Evolutionary conservation across 1,284 basidiomycete genomes (phyloP).

Genomic region (Fistulinella cinereoalba): DNA sequence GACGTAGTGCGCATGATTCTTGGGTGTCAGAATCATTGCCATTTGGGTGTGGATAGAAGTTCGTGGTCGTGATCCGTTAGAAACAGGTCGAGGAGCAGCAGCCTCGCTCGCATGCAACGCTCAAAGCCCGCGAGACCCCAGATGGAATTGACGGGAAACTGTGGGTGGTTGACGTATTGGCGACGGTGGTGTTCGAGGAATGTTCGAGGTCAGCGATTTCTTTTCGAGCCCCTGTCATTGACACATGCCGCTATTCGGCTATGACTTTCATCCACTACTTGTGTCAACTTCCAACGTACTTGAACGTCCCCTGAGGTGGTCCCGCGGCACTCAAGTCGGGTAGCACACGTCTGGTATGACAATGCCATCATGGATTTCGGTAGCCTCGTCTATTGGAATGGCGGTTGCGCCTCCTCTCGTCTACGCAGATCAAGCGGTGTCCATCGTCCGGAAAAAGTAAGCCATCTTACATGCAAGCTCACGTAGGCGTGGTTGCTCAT

Average conservation of each 20-base stretch:
- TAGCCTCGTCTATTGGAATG: conserved; percentile 48
- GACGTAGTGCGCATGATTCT: conserved; percentile 10
- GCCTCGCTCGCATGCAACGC: conserved; percentile 9
- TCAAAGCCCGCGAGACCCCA: conserved; percentile 7
- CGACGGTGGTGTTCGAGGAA: background rate
- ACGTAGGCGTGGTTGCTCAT: conserved; percentile 18
- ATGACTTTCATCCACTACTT: background rate
- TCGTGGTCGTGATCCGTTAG: conserved; percentile 21
- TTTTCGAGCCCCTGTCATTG: too few species aligned
- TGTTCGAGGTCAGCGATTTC: background rate
- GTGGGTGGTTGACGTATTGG: background rate
- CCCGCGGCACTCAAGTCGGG: conserved; percentile 12
- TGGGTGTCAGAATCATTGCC: background rate
- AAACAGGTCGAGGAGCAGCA: background rate
- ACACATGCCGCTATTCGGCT: conserved; percentile 10
- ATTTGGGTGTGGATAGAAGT: conserved; percentile 18
- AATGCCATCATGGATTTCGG: conserved; percentile 41
- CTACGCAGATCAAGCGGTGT: conserved; percentile 75
- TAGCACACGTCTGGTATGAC: conserved; percentile 1
- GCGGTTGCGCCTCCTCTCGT: conserved; percentile 62
- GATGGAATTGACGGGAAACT: conserved; percentile 1
- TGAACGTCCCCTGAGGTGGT: background rate
- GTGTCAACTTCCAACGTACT: background rate
- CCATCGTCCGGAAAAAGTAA: conserved; percentile 70
- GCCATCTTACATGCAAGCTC: conserved; percentile 15